phyloP scores from a whole-genome alignment of 768 basidiomycete genomes.

The Tulasnella sp. region DNA sequence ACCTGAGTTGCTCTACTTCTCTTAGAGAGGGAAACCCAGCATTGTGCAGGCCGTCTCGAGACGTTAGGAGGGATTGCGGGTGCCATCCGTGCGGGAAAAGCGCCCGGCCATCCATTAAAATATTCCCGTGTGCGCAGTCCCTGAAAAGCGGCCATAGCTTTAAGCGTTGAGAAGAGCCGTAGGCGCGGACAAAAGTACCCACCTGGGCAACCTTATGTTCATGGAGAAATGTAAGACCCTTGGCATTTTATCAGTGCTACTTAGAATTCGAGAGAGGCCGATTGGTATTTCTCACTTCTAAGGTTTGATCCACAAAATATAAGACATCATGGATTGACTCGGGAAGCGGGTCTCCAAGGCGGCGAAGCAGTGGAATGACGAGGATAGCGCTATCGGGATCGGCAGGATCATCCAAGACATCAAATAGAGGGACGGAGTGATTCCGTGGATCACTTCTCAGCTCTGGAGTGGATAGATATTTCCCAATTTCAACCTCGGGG shows the following conservation, averaged over 20 bases:
- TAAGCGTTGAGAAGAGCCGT: too few species aligned
- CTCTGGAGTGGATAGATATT: not conserved
- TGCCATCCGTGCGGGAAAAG: conserved; percentile 19
- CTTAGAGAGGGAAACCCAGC: not conserved
- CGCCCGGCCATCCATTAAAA: conserved; percentile 18
- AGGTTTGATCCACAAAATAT: not conserved
- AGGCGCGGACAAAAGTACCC: too few species aligned
- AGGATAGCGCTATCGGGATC: not conserved
- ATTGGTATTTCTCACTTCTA: too few species aligned
- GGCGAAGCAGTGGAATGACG: conserved; percentile 8
- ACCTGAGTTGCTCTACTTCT: not conserved
- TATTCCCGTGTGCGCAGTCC: conserved; percentile 20
- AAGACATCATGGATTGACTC: not conserved
- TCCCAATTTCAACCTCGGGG: conserved; percentile 9
- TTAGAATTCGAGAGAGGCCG: too few species aligned
- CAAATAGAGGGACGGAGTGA: conserved; percentile 9
- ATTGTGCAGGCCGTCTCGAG: too few species aligned
- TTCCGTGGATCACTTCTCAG: not conserved
- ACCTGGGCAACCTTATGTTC: too few species aligned
- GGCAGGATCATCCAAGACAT: not conserved
- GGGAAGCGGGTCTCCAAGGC: not conserved
- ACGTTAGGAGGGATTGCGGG: not conserved
- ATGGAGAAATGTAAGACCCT: too few species aligned
- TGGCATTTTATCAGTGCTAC: too few species aligned
- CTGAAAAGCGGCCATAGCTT: too few species aligned